A percentile compares a stretch with the other conserved stretches of the same genome.
These are phyloP conservation scores for Dactylellina drechsleri DNA, from an alignment of 2,329 filamentous ascomycete genomes.

Conservation along the genomic window DNA sequence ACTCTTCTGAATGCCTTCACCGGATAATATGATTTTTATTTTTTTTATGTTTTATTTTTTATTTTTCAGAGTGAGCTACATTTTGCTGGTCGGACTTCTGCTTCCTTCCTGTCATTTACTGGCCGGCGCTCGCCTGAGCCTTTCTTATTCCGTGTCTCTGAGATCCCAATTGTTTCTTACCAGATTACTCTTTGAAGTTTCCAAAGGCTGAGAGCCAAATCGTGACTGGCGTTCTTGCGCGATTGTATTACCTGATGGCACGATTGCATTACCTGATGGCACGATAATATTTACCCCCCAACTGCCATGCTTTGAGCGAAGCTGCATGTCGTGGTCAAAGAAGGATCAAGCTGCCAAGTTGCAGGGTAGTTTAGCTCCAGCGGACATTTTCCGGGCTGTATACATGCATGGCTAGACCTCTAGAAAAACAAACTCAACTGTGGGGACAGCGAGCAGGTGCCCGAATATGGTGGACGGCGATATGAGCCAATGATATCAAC, in stretches of 20 bases:
- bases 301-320: too few species aligned
- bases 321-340: too few species aligned
- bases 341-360: too few species aligned
- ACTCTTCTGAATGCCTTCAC: too few species aligned
- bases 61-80: too few species aligned
- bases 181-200: too few species aligned
- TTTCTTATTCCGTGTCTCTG: constrained; percentile 7
- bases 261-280: constrained; percentile 39
- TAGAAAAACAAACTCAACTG: too few species aligned
- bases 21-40: neutral
- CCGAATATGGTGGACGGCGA: constrained; percentile 45
- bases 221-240: constrained; percentile 9
- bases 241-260: constrained; percentile 45
- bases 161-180: constrained; percentile 3
- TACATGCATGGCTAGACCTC: too few species aligned
- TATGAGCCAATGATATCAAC: neutral
- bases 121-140: constrained; percentile 13
- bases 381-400: constrained; percentile 38
- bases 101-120: neutral
- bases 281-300: neutral
- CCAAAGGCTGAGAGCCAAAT: too few species aligned
- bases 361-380: neutral
- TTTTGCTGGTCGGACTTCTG: neutral
- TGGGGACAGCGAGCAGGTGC: constrained; percentile 21
- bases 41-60: too few species aligned